Percentiles rank a stretch among this genome's conserved stretches.
phyloP scores from a whole-genome alignment of 148 eudicot species.

The Chenopodium quinoa region DNA sequence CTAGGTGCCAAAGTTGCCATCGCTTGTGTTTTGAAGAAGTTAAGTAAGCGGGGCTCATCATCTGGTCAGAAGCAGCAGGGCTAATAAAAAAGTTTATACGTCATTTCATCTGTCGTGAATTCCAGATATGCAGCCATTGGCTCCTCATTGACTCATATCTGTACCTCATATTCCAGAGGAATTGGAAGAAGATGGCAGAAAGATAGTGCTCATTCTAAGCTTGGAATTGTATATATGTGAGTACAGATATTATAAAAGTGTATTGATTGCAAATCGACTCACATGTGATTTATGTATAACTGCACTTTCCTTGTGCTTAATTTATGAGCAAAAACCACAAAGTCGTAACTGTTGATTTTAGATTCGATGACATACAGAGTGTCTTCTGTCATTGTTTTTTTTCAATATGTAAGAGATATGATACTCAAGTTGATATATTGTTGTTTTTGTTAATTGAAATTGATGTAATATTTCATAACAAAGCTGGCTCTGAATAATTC shows the following conservation, averaged over 20 bases:
- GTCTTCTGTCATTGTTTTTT: neutral
- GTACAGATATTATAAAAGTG: neutral
- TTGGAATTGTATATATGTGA: neutral
- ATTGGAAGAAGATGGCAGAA: neutral
- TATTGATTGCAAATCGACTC: neutral
- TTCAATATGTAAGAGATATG: neutral
- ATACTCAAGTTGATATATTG: neutral
- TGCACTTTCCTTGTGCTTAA: neutral
- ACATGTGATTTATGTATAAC: neutral
- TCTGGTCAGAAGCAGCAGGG: conserved; percentile 28
- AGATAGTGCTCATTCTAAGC: neutral
- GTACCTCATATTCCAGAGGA: neutral
- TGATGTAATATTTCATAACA: neutral
- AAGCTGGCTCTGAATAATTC: neutral
- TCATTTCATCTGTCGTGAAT: neutral
- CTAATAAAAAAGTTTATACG: conserved; percentile 12
- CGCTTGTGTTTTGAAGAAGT: conserved; percentile 60
- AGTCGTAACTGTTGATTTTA: no score
- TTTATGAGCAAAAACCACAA: neutral
- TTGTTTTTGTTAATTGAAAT: neutral
- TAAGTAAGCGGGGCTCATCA: conserved; percentile 45
- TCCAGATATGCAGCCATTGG: neutral
- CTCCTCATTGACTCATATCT: neutral
- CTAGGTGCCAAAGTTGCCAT: conserved; percentile 75
- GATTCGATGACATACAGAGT: neutral